Conservation (phyloP, 768 basidiomycete species). For the Rhodotorula toruloides region DNA sequence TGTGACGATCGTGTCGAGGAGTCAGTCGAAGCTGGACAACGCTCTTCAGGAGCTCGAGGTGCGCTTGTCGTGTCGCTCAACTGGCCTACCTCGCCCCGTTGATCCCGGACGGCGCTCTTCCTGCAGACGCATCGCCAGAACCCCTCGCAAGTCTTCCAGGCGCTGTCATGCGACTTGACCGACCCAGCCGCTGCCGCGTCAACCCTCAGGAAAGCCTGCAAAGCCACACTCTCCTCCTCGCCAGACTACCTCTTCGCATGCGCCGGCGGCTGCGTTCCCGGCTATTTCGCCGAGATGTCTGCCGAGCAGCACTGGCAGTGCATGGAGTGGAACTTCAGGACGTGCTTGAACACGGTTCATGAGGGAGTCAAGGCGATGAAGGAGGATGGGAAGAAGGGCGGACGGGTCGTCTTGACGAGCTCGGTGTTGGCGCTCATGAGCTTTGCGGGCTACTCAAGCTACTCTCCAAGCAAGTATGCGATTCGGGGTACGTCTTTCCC, state of each 20-base stretch:
- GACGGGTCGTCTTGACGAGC: slow-evolving; percentile 65
- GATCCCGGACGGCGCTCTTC: not conserved
- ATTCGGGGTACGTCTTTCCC: slow-evolving; percentile 58
- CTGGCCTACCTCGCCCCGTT: not conserved
- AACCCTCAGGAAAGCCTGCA: slow-evolving; percentile 62
- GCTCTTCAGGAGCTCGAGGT: slow-evolving; percentile 67
- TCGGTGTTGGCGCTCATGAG: slow-evolving; percentile 70
- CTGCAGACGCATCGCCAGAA: slow-evolving; percentile 55
- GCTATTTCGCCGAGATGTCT: slow-evolving; percentile 66
- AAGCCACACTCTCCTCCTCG: slow-evolving; percentile 52
- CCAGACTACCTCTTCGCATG: slow-evolving; percentile 77
- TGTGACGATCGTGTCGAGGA: slow-evolving; percentile 78
- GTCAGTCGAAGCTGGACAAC: slow-evolving; percentile 58
- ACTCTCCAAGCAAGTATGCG: slow-evolving; percentile 80
- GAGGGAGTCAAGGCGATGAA: slow-evolving; percentile 65
- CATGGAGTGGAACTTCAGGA: slow-evolving; percentile 59
- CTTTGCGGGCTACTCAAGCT: slow-evolving; percentile 71
- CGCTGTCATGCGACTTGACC: slow-evolving; percentile 63
- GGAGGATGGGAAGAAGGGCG: slow-evolving; percentile 57
- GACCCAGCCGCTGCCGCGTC: slow-evolving; percentile 55
- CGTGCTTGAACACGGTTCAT: slow-evolving; percentile 58
- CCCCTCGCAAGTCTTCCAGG: slow-evolving; percentile 59
- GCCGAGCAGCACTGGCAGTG: slow-evolving; percentile 58
- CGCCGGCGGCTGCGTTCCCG: slow-evolving; percentile 63
- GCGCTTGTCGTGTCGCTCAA: slow-evolving; percentile 32